Evolutionary conservation across 2,329 filamentous ascomycete genomes (phyloP), one percentile per base, ranked within the genome.

Genomic region (Botrytis aclada): DNA sequence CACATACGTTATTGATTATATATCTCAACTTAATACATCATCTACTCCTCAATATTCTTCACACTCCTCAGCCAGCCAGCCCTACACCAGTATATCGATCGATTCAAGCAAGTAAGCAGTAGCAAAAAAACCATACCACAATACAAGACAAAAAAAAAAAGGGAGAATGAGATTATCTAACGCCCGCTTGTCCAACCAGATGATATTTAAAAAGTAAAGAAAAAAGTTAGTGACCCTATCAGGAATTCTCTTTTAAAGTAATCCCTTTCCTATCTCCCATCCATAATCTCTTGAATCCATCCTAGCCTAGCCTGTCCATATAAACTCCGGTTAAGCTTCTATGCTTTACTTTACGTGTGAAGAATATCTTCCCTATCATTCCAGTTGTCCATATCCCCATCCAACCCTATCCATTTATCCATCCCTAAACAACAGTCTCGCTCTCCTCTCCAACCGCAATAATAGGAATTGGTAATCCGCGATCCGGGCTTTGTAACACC

Each of bases 401-500:
- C 43, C 43, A 37, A 39, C 43, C 45, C 62, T 39, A n/a, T 37
- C 64, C 47, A 67, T 41, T 43, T 39, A 43, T 9, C 14, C 14
- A 47, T 34, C 54, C 58, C 32, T 86, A 95, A 75, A 95, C 93
- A 69, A 92, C 90, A 43, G 88, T 90, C 84, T 97, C 94, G 0
- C 92, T 86, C 66, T 87, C 86, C 85, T 98, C 96, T 64, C 93
- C 93, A 78, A 93, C 91, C 0, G 94, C 95, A 78, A 99, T 93
- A 73, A 99, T 88, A 3, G 96, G 92, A 58, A 97, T 88, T 29
- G 90, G 90, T 70, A 98, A 85, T 2, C 95, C 95, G 51, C 96
- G 88, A 78, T 97, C 95, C 0, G 96, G 96, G 81, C 94, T 97
- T 81, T 97, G 95, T 77, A 98, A 84, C 8, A 99, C 94, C 69